Evolutionary conservation across 2,329 filamentous ascomycete species (phyloP).

Genomic region (Didymella sp.): DNA sequence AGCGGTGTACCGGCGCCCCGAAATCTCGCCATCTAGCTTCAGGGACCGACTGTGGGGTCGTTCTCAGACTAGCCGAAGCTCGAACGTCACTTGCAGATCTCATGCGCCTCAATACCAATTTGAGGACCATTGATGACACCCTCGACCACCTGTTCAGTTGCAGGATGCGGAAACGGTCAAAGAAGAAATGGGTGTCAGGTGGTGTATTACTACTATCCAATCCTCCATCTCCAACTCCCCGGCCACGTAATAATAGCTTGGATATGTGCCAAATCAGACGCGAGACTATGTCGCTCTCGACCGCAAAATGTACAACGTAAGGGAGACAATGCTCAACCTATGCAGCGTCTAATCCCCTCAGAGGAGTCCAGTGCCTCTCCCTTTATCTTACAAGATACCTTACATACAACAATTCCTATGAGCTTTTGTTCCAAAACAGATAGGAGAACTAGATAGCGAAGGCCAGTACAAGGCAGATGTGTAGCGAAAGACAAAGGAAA

Average conservation of each 20-base stretch:
- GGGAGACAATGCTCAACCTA: not conserved
- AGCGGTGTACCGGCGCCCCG: conserved; percentile 18
- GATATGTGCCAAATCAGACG: conserved; percentile 3
- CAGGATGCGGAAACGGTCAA: not conserved
- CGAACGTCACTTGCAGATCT: conserved; percentile 23
- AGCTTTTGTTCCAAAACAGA: conserved; percentile 11
- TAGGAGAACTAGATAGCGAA: conserved; percentile 1
- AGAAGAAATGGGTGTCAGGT: not conserved
- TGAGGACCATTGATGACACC: conserved; percentile 4
- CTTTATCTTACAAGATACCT: conserved; percentile 14
- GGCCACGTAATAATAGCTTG: conserved; percentile 1
- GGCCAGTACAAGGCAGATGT: conserved; percentile 11
- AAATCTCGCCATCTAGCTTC: conserved; percentile 24
- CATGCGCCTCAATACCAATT: conserved; percentile 10
- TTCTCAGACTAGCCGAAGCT: conserved; percentile 21
- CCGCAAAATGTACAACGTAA: conserved; percentile 5
- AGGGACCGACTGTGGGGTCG: conserved; percentile 26
- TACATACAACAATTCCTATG: not conserved
- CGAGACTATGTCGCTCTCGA: not conserved
- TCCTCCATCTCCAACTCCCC: not conserved
- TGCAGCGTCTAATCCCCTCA: not conserved
- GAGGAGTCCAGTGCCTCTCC: not conserved
- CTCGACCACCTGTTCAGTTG: not conserved
- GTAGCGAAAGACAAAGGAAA: conserved; percentile 11
- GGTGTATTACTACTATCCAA: conserved; percentile 12